phyloP scores from a whole-genome alignment of 225 moss, liverwort and hornwort genomes.

The Sphagnum tenellum region DNA sequence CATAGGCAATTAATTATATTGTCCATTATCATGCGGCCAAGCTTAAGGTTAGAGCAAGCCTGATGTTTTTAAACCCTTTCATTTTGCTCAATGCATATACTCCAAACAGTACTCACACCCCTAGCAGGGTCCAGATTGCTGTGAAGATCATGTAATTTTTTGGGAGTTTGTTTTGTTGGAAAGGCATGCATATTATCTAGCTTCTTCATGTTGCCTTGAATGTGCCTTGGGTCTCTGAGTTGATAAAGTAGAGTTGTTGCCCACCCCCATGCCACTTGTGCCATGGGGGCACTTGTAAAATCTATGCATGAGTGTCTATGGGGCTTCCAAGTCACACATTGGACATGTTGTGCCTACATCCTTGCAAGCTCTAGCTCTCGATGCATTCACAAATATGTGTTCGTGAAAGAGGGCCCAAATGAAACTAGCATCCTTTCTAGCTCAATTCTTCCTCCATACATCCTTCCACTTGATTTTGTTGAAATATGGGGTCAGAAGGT shows the following conservation, averaged over 20 bases:
- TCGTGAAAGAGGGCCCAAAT: neutral
- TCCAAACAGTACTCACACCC: neutral
- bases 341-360: neutral
- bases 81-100: neutral
- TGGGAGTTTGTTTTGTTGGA: neutral
- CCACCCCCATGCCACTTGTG: neutral
- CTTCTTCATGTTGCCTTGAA: neutral
- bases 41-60: too few species aligned
- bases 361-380: neutral
- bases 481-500: neutral
- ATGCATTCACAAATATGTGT: neutral
- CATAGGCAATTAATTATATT: too few species aligned
- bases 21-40: too few species aligned
- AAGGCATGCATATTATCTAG: neutral
- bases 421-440: neutral
- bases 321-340: neutral
- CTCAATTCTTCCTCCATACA: neutral
- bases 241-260: neutral
- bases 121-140: neutral
- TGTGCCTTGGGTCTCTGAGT: neutral
- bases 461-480: conserved; percentile 1
- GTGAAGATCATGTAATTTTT: neutral
- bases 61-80: neutral
- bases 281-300: neutral
- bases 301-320: neutral